Conservation (phyloP, 2,329 filamentous ascomycete species). For the Scedosporium apiospermum region DNA sequence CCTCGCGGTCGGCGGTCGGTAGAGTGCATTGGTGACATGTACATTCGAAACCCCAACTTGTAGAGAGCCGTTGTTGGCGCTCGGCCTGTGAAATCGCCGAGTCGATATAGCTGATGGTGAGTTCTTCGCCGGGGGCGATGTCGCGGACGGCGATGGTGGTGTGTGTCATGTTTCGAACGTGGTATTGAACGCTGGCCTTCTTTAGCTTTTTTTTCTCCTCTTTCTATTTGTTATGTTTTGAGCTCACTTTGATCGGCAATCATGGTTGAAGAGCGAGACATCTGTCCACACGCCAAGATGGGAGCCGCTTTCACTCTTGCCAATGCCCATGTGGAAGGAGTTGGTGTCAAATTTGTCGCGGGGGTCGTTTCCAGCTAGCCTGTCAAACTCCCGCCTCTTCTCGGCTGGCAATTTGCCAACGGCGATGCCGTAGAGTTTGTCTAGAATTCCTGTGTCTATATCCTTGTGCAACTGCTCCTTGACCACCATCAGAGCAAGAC, state of each 20-base stretch:
- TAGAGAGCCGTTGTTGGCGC: conserved; percentile 13
- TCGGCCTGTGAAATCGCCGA: conserved; percentile 15
- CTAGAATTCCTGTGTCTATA: conserved; percentile 14
- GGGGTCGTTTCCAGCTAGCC: background rate
- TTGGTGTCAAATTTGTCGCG: background rate
- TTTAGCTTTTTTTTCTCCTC: background rate
- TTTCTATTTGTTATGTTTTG: background rate
- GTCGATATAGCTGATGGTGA: conserved; percentile 27
- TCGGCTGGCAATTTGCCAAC: background rate
- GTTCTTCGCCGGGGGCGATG: conserved; percentile 24
- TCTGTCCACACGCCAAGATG: conserved; percentile 26
- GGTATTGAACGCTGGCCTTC: conserved; percentile 21
- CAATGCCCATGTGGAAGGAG: conserved; percentile 11
- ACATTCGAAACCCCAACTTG: background rate
- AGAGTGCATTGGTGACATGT: background rate
- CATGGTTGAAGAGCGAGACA: conserved; percentile 26
- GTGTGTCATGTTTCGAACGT: conserved; percentile 24
- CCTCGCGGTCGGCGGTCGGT: background rate
- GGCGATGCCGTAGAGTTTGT: background rate
- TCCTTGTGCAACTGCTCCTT: conserved; percentile 18
- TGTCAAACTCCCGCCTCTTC: background rate
- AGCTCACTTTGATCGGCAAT: conserved; percentile 21
- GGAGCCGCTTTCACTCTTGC: conserved; percentile 12
- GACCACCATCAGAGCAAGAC: conserved; percentile 20
- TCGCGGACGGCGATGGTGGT: conserved; percentile 25